A percentile compares a stretch with the other conserved stretches of the same genome.
phyloP scores from a whole-genome alignment of 306 rosid species.

The Clitoria ternatea region DNA sequence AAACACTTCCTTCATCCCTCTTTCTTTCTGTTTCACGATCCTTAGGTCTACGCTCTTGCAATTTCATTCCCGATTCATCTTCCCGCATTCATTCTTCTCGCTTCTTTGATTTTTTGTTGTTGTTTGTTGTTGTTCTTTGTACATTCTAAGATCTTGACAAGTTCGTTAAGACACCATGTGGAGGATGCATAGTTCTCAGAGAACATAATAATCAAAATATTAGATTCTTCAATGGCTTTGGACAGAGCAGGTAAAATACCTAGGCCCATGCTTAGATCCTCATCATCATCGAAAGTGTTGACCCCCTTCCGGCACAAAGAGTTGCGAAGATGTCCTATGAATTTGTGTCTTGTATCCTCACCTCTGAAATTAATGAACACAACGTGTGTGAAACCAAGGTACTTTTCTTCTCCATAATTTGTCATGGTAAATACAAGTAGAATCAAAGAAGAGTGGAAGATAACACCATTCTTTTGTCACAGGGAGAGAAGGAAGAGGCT shows the following conservation, averaged over 20 bases:
- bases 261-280: too few species aligned
- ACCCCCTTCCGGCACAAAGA: neutral
- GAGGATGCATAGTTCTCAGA: constrained; percentile 9
- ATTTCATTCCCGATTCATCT: neutral
- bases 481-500: too few species aligned
- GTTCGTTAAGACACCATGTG: constrained; percentile 13
- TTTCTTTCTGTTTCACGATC: neutral
- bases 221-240: neutral
- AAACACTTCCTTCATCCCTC: neutral
- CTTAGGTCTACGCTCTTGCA: neutral
- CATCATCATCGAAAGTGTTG: neutral
- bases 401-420: neutral
- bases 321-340: neutral
- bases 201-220: neutral
- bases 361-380: constrained; percentile 2
- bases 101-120: neutral
- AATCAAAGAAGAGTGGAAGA: too few species aligned
- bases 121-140: neutral
- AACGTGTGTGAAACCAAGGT: neutral
- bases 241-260: too few species aligned
- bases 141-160: neutral
- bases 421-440: too few species aligned
- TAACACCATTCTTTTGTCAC: neutral
- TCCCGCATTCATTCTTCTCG: neutral
- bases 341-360: neutral